Conservation (phyloP, 805 yeast species). For the Wickerhamiella allomyrinae region DNA sequence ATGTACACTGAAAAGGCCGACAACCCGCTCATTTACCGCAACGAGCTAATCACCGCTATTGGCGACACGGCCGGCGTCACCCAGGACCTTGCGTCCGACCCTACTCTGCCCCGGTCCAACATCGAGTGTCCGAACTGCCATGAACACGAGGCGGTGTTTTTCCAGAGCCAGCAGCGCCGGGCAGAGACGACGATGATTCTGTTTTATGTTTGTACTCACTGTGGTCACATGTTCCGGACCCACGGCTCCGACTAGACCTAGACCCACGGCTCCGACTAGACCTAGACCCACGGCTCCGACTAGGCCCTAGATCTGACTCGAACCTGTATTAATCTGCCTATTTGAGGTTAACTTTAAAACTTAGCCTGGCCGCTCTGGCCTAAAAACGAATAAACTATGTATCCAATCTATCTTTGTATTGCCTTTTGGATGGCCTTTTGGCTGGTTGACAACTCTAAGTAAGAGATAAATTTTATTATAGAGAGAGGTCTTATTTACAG, state of each 20-base stretch:
- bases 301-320: no score
- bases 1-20: slow-evolving; percentile 85
- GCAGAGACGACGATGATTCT: slow-evolving; percentile 87
- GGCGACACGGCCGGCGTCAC: slow-evolving; percentile 95
- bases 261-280: background rate
- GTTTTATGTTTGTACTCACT: slow-evolving; percentile 80
- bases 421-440: no score
- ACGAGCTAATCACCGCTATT: slow-evolving; percentile 80
- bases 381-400: no score
- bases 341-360: no score
- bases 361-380: no score
- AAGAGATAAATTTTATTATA: no score
- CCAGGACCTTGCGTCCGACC: slow-evolving; percentile 88
- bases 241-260: background rate
- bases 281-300: background rate
- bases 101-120: slow-evolving; percentile 93
- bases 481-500: no score
- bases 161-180: slow-evolving; percentile 90
- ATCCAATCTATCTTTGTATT: no score
- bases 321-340: no score
- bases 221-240: slow-evolving; percentile 52
- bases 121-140: slow-evolving; percentile 85
- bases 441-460: no score
- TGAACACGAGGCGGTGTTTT: slow-evolving; percentile 83
- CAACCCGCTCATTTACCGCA: slow-evolving; percentile 71